Evolutionary conservation across 768 basidiomycete genomes (phyloP).

Genomic region (Naganishia antarctica): DNA sequence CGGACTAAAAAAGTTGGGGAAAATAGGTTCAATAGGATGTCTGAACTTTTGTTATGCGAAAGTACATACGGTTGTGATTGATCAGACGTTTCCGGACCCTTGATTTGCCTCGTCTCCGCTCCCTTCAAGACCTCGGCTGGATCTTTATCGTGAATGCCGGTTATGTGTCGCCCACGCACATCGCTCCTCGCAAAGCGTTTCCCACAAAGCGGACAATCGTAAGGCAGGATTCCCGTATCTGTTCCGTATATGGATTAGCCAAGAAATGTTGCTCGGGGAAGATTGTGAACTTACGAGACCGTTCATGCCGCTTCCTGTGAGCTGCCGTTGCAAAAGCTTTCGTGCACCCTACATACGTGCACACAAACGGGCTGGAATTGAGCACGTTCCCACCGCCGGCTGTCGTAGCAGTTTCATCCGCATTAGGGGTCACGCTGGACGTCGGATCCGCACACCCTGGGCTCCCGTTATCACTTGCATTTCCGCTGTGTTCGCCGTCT

Average conservation of each 20-base stretch:
- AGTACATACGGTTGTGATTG: background rate
- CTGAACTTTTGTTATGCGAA: too few relatives aligned
- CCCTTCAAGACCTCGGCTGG: background rate
- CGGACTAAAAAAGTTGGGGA: background rate
- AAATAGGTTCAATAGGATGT: too few relatives aligned
- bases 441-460: too few relatives aligned
- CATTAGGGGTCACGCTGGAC: background rate
- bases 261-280: background rate
- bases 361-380: background rate
- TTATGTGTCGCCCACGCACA: conserved; percentile 7
- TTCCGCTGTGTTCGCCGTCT: background rate
- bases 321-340: conserved; percentile 18
- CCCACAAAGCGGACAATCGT: conserved; percentile 3
- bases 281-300: conserved; percentile 1
- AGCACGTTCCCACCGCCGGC: background rate
- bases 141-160: conserved; percentile 10
- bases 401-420: background rate
- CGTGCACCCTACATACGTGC: conserved; percentile 6
- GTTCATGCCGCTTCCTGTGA: conserved; percentile 20
- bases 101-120: background rate
- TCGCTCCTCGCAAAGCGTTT: conserved; percentile 20
- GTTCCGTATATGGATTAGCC: too few relatives aligned
- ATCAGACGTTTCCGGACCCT: background rate
- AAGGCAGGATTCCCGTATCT: conserved; percentile 16
- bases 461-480: background rate